Evolutionary conservation across 2,329 filamentous ascomycete genomes (phyloP).

Genomic region (Colletotrichum sp.): DNA sequence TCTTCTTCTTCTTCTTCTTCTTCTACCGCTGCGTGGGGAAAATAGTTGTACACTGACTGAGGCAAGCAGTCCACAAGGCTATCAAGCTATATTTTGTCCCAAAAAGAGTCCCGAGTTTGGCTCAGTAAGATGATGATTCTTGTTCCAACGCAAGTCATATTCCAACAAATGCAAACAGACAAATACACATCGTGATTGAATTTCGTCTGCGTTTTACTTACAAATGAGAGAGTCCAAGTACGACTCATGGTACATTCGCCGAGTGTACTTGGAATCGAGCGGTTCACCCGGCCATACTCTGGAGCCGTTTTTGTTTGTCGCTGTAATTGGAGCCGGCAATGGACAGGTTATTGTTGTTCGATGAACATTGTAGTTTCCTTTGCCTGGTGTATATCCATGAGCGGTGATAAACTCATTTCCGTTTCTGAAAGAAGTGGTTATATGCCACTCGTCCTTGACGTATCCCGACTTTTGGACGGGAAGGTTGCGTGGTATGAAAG

Average conservation of each 20-base stretch:
- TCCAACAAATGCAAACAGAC: too few species aligned
- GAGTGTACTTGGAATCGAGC: background rate
- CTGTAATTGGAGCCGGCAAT: background rate
- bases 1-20: too few species aligned
- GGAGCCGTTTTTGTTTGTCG: background rate
- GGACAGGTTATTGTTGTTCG: background rate
- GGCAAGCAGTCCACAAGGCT: too few species aligned
- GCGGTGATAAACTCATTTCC: background rate
- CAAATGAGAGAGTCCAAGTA: background rate
- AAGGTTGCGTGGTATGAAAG: background rate
- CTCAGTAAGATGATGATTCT: too few species aligned
- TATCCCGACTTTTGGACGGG: fast-evolving
- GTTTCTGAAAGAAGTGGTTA: background rate
- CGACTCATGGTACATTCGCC: background rate
- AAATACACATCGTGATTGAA: fast-evolving
- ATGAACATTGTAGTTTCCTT: background rate
- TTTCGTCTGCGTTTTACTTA: fast-evolving
- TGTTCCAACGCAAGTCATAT: too few species aligned
- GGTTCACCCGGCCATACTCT: fast-evolving
- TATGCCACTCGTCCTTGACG: background rate
- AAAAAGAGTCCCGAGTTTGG: too few species aligned
- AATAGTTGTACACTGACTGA: too few species aligned
- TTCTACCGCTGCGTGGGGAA: too few species aligned
- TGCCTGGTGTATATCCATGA: background rate
- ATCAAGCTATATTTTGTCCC: too few species aligned